A percentile compares a stretch with the other conserved stretches of the same genome.
Conservation (phyloP, 2,329 filamentous ascomycete species). For the Teratosphaeria pseudoeucalypti region DNA sequence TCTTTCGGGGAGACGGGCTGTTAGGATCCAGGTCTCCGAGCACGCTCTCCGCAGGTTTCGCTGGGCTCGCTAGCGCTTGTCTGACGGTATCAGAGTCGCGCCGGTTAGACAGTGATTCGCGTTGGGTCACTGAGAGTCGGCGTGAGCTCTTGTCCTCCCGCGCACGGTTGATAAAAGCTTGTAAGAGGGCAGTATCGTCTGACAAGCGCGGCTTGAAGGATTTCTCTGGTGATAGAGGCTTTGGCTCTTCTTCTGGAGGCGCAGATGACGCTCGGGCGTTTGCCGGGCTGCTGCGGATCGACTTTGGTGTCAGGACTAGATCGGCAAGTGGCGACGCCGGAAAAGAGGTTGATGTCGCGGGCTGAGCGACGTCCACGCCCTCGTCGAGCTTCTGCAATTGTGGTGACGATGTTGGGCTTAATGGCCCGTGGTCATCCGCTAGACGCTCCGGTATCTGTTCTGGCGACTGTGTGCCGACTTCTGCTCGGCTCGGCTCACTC, state of each 20-base stretch:
- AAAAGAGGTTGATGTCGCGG: neutral
- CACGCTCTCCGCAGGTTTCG: conserved; percentile 13
- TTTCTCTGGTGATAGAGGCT: conserved; percentile 17
- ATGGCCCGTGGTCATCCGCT: neutral
- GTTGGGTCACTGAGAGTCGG: conserved; percentile 11
- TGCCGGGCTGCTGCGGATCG: neutral
- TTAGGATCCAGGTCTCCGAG: conserved; percentile 40
- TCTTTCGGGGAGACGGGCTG: conserved; percentile 30
- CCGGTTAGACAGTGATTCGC: conserved; percentile 35
- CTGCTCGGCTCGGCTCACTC: neutral
- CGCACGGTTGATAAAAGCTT: conserved; percentile 40
- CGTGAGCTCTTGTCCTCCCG: conserved; percentile 33
- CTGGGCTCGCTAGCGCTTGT: conserved; percentile 36
- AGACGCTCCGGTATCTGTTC: neutral
- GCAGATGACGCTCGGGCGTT: conserved; percentile 18
- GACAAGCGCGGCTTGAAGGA: conserved; percentile 25
- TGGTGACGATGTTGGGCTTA: neutral
- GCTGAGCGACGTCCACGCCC: neutral
- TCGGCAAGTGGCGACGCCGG: neutral
- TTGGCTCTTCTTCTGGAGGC: conserved; percentile 22
- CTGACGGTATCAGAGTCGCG: conserved; percentile 38
- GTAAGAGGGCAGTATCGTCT: conserved; percentile 40
- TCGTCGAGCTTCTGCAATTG: neutral
- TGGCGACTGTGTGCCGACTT: neutral
- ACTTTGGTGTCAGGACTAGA: neutral